phyloP scores from a whole-genome alignment of 805 yeast genomes.

The Saccharomycopsis fibuligera region DNA sequence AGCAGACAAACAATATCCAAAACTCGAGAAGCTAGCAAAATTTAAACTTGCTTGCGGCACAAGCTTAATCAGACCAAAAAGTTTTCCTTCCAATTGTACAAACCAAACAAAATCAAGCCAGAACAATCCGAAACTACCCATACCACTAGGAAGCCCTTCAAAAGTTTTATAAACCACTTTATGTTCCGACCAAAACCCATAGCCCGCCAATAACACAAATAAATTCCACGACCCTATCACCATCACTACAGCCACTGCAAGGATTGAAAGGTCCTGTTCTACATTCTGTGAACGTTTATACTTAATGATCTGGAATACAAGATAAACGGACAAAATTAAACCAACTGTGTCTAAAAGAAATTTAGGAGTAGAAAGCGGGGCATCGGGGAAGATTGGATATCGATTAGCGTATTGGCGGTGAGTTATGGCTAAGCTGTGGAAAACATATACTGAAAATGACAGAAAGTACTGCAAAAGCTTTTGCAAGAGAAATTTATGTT shows the following conservation, averaged over 20 bases:
- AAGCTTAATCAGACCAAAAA: constrained; percentile 1
- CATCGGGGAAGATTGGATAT: background rate
- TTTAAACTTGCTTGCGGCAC: constrained; percentile 4
- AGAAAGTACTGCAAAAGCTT: constrained; percentile 1
- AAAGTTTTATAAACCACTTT: background rate
- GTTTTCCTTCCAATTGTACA: background rate
- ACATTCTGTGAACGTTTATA: background rate
- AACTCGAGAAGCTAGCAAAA: background rate
- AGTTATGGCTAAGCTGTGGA: background rate
- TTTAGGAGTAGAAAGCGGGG: background rate
- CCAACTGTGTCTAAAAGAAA: background rate
- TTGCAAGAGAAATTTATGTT: background rate
- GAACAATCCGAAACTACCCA: constrained; percentile 4
- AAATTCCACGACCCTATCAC: background rate
- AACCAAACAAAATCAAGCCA: constrained; percentile 9
- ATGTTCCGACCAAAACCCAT: background rate
- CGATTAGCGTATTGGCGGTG: background rate
- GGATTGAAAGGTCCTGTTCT: background rate
- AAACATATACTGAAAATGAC: background rate
- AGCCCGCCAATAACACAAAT: background rate
- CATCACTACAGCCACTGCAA: background rate
- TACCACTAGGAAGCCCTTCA: background rate
- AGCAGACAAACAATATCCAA: background rate
- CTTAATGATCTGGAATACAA: too few relatives aligned
- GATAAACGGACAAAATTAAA: background rate